These are phyloP conservation scores for Fistulinella prunicolor DNA, from an alignment of 768 basidiomycete species.

Conservation along the genomic window DNA sequence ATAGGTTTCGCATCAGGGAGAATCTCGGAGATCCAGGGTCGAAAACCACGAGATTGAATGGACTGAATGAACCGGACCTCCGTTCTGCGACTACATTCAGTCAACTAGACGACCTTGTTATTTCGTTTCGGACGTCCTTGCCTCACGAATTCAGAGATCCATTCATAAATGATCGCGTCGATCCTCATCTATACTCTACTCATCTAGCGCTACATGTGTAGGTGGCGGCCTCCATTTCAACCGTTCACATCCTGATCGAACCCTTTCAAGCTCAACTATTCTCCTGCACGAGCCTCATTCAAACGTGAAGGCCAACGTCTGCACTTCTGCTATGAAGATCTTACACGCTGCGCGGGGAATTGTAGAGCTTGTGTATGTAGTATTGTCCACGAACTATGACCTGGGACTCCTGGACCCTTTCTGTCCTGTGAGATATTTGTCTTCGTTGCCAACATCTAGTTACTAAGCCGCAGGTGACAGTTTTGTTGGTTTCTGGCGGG, in stretches of 20 bases:
- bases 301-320: constrained; percentile 52
- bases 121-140: constrained; percentile 56
- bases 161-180: constrained; percentile 49
- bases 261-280: constrained; percentile 52
- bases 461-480: constrained; percentile 29
- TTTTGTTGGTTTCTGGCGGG: constrained; percentile 71
- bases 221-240: constrained; percentile 17
- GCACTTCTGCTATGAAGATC: constrained; percentile 67
- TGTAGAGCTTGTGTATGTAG: constrained; percentile 61
- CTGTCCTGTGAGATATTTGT: constrained; percentile 49
- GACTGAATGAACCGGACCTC: constrained; percentile 49
- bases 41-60: constrained; percentile 21
- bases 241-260: constrained; percentile 36
- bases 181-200: constrained; percentile 52
- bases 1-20: constrained; percentile 59
- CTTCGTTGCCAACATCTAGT: background rate
- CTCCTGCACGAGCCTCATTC: constrained; percentile 78
- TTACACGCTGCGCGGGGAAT: constrained; percentile 63
- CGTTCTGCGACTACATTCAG: constrained; percentile 61
- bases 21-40: constrained; percentile 53
- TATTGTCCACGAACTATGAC: constrained; percentile 71
- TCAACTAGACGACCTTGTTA: constrained; percentile 57
- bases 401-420: constrained; percentile 69
- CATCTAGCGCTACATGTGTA: constrained; percentile 33
- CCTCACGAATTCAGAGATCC: constrained; percentile 56